A percentile compares a stretch with the other conserved stretches of the same genome.
phyloP scores from a whole-genome alignment of 306 rosid genomes.

The Crotalaria pallida region DNA sequence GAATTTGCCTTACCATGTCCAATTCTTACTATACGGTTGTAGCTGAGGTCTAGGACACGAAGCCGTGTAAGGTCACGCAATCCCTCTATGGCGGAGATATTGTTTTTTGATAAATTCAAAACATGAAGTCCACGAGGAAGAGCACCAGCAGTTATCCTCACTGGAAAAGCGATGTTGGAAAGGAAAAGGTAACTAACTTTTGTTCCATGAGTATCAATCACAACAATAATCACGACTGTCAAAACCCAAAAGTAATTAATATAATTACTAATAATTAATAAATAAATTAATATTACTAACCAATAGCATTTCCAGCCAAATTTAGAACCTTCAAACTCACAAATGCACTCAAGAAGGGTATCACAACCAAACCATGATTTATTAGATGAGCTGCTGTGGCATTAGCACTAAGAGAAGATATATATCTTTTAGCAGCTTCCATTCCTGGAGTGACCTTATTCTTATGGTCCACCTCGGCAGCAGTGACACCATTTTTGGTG shows the following conservation, averaged over 20 bases:
- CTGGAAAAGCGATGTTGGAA: slow-evolving; percentile 43
- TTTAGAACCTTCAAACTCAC: slow-evolving; percentile 75
- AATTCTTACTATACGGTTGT: slow-evolving; percentile 73
- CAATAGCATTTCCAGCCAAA: slow-evolving; percentile 80
- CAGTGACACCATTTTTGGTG: slow-evolving; percentile 25
- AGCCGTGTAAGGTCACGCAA: slow-evolving; percentile 91
- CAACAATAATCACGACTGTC: not conserved
- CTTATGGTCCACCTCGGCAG: slow-evolving; percentile 40
- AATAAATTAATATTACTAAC: slow-evolving; percentile 37
- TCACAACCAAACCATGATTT: slow-evolving; percentile 75
- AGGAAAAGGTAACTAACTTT: not conserved
- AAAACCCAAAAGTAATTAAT: not conserved
- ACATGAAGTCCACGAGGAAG: slow-evolving; percentile 94
- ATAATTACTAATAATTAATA: too few species aligned
- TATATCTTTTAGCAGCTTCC: slow-evolving; percentile 81
- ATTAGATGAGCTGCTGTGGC: slow-evolving; percentile 73
- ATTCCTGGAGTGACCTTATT: slow-evolving; percentile 61
- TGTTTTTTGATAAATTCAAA: slow-evolving; percentile 83
- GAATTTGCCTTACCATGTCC: slow-evolving; percentile 69
- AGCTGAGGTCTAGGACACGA: slow-evolving; percentile 81
- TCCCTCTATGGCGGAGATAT: slow-evolving; percentile 71
- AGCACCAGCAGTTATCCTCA: slow-evolving; percentile 72
- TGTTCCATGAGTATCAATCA: not conserved
- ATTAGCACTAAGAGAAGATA: slow-evolving; percentile 70
- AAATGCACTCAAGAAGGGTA: slow-evolving; percentile 90